A percentile compares a stretch with the other conserved stretches of the same genome.
phyloP scores from a whole-genome alignment of 78 protist genomes.

The Ministeria vibrans region DNA sequence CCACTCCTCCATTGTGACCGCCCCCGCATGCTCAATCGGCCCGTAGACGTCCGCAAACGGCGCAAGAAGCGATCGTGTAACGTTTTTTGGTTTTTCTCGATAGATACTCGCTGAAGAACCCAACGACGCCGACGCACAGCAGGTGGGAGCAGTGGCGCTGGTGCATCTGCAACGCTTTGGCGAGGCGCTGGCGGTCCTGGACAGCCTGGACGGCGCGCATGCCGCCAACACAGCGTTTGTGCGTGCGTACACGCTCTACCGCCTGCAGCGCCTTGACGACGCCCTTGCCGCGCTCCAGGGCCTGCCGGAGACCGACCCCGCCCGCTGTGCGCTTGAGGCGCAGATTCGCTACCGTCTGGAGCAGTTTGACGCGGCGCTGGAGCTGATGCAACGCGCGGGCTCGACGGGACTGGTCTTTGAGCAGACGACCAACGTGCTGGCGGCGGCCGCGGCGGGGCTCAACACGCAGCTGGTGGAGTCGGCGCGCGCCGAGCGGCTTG shows the following conservation, averaged over 20 bases:
- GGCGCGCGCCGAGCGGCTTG: neutral
- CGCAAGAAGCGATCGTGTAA: too few species aligned
- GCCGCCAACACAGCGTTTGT: neutral
- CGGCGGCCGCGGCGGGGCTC: conserved; percentile 6
- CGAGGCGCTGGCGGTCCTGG: neutral
- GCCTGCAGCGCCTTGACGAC: neutral
- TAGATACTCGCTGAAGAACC: too few species aligned
- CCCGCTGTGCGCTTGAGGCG: conserved; percentile 7
- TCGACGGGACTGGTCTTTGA: neutral
- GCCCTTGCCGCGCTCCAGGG: neutral
- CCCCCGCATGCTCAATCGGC: too few species aligned
- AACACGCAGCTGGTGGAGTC: neutral
- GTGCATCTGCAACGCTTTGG: neutral
- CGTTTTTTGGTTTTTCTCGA: too few species aligned
- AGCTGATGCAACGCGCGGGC: neutral
- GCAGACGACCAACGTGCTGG: conserved; percentile 6
- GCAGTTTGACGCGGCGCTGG: conserved; percentile 6
- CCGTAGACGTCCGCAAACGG: too few species aligned
- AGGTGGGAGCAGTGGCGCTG: too few species aligned
- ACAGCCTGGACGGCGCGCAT: neutral
- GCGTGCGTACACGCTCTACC: too few species aligned
- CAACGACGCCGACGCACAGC: too few species aligned
- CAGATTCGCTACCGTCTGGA: conserved; percentile 15
- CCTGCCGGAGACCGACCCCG: neutral
- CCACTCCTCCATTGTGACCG: too few species aligned